Percentiles rank a stretch among this genome's conserved stretches.
These are phyloP conservation scores for Trichophyton equinum DNA, from an alignment of 2,329 filamentous ascomycete genomes.

Conservation along the genomic window DNA sequence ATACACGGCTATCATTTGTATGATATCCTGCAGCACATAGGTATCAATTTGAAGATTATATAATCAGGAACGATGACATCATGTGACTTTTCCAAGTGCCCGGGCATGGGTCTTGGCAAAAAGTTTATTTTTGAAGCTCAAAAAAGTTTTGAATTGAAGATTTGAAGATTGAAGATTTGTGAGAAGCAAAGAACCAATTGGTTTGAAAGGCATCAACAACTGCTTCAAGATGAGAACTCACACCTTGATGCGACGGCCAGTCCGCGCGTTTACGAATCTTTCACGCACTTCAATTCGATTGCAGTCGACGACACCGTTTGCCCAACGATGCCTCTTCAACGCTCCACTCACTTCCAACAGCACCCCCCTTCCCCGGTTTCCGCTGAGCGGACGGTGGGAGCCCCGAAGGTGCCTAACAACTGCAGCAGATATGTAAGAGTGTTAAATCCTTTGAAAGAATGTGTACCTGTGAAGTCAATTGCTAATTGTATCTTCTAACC, in stretches of 20 bases:
- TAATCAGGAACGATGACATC: not conserved
- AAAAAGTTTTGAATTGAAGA: not conserved
- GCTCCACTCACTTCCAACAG: conserved; percentile 24
- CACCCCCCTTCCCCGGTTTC: conserved; percentile 24
- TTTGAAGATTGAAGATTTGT: conserved; percentile 1
- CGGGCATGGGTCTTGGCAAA: not conserved
- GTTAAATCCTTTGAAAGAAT: not conserved
- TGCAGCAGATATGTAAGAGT: conserved; percentile 33
- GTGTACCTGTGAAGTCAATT: conserved; percentile 4
- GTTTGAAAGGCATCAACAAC: not conserved
- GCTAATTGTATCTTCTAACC: conserved; percentile 7
- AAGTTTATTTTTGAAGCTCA: not conserved
- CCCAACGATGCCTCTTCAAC: conserved; percentile 29
- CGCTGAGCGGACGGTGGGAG: conserved; percentile 30
- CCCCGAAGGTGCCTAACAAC: conserved; percentile 33
- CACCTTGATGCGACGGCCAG: conserved; percentile 30
- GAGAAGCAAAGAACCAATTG: not conserved
- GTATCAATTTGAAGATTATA: not conserved
- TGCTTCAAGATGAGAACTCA: conserved; percentile 26
- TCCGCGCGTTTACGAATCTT: conserved; percentile 28
- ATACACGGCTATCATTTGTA: too few species aligned
- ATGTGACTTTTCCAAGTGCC: not conserved
- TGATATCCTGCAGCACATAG: too few species aligned
- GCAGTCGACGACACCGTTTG: conserved; percentile 25
- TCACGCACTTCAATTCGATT: conserved; percentile 24